Base-by-base conservation (phyloP, 257 asterid genomes). In the Solanum ahanhuiri region DNA sequence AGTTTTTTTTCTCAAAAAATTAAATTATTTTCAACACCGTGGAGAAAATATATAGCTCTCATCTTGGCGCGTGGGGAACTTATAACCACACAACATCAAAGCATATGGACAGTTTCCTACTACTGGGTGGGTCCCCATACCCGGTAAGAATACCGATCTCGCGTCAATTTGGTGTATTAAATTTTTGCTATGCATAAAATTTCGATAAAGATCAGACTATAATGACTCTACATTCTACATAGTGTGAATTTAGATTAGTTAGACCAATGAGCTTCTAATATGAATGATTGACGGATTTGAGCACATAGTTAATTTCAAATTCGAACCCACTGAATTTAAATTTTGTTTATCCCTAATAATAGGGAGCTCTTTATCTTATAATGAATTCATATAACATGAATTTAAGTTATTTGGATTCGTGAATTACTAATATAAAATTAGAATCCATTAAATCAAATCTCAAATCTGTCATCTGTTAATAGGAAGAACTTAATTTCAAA, bases 111-210 rank as follows among this genome's bases (percentile, higher is more conserved):
- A 41, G 17, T 76, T 76, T 76, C 14, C 35, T 41, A n/a, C 34
- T n/a, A 22, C 7, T 43, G 8, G 7, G 5, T 43, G 35, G 37
- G 83, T 43, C 64, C 64, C 4, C 63, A 25, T 15, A 7, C 37
- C 63, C 84, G 2, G 3, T n/a, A 6, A 12, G 35, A 2, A 39
- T 28, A 39, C 2, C 33, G 11, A 73, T 73, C 20, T 39, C 10
- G 4, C 1, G 11, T 7, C 25, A 7, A 0, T 17, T 1, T 2
- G 2, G 0, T 60, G 3, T 1, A 22, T 4, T 60, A 60, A 3
- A 0, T 0, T 60, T 60, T 60, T n/a, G 28, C 5, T 20, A 58
- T 58, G 0, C 2, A 0, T 1, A 20, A 17, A 20, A 58, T 58
- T 58, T 8, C 0, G 12, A 58, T 58, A 8, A 58, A 3, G 12